phyloP scores from a whole-genome alignment of 345 rosid species.

The Ceriops zippeliana region DNA sequence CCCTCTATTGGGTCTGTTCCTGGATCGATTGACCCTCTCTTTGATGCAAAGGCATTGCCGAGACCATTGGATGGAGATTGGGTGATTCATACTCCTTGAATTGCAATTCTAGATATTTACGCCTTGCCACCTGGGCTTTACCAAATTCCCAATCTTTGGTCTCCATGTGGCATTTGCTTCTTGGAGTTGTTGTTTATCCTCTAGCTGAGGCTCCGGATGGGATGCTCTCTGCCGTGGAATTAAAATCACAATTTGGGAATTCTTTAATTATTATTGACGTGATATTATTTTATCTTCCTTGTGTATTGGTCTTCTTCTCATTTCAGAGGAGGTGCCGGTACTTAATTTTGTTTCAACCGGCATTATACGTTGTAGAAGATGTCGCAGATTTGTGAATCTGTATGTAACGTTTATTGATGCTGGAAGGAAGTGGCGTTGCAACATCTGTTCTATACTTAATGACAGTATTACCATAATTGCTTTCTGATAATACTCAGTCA shows the following conservation, averaged over 20 bases:
- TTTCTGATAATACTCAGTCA: neutral
- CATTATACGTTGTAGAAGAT: conserved; percentile 95
- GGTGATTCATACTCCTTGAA: conserved; percentile 65
- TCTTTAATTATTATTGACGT: conserved; percentile 2
- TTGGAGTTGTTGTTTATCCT: conserved; percentile 98
- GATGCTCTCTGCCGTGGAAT: conserved; percentile 37
- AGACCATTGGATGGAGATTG: conserved; percentile 89
- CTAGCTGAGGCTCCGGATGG: conserved; percentile 93
- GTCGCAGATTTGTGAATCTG: conserved; percentile 95
- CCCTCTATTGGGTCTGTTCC: conserved; percentile 69
- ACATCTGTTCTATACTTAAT: conserved; percentile 83
- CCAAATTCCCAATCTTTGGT: conserved; percentile 86
- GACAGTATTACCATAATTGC: conserved; percentile 58
- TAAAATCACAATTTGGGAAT: conserved; percentile 12
- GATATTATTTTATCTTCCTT: conserved; percentile 14
- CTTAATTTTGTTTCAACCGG: conserved; percentile 81
- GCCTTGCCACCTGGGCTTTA: conserved; percentile 80
- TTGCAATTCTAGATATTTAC: conserved; percentile 74
- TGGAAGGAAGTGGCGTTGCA: conserved; percentile 99
- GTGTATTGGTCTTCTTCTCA: conserved; percentile 19
- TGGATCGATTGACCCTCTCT: conserved; percentile 73
- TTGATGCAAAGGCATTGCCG: conserved; percentile 68
- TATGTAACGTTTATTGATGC: conserved; percentile 81
- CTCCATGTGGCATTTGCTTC: conserved; percentile 97
- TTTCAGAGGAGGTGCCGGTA: conserved; percentile 84